Evolutionary conservation across 2,329 filamentous ascomycete species (phyloP).

Genomic region (Coniochaeta sp.): DNA sequence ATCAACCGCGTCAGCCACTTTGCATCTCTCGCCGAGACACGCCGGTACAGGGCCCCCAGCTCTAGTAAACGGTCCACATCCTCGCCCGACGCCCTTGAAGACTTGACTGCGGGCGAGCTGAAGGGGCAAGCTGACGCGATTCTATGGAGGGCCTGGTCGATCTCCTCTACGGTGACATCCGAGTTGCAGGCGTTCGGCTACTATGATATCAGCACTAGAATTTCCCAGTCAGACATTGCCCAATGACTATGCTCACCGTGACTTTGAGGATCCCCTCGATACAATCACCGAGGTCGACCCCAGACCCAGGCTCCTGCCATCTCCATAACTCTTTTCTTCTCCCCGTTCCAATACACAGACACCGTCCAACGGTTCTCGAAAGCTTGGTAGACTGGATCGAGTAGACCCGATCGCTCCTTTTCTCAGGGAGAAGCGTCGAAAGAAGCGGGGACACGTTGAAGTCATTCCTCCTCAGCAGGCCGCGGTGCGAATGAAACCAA

Average conservation of each 20-base stretch:
- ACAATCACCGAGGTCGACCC: conserved; percentile 64
- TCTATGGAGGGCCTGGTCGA: conserved; percentile 58
- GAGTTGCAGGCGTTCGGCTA: not conserved
- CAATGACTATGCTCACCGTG: conserved; percentile 38
- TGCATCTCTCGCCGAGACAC: conserved; percentile 59
- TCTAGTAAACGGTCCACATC: conserved; percentile 29
- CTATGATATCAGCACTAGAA: conserved; percentile 19
- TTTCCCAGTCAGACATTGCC: conserved; percentile 10
- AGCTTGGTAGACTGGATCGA: conserved; percentile 56
- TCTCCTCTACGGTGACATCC: conserved; percentile 59
- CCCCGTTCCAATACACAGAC: conserved; percentile 56
- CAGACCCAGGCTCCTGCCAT: conserved; percentile 51
- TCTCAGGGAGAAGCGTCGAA: conserved; percentile 70
- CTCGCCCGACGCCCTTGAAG: conserved; percentile 19
- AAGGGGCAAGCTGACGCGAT: conserved; percentile 64
- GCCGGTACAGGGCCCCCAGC: conserved; percentile 50
- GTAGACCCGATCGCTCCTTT: conserved; percentile 72
- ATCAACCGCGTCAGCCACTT: conserved; percentile 85
- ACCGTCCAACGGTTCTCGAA: conserved; percentile 59
- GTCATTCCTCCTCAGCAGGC: conserved; percentile 46
- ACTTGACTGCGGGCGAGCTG: conserved; percentile 58
- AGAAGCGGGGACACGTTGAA: conserved; percentile 59
- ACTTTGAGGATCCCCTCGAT: conserved; percentile 56
- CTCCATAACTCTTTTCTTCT: conserved; percentile 54
- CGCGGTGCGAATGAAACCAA: conserved; percentile 66